Base-by-base conservation (phyloP, 108 stramenopile species). In the Schizochytrium sp. region DNA sequence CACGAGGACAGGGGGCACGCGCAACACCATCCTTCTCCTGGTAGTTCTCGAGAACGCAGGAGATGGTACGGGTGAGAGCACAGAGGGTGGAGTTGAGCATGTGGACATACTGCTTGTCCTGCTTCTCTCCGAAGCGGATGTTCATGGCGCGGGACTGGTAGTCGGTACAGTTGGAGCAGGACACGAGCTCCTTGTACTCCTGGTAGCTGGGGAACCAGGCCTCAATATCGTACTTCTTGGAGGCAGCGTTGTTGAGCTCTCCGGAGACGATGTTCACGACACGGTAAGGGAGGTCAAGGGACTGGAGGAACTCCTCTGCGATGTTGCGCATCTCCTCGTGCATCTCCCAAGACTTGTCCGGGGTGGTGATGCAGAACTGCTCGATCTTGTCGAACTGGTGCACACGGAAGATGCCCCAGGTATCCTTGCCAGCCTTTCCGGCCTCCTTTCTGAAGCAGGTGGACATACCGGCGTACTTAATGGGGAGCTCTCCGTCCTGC, bases 311-410 rank as follows among this genome's bases (percentile, higher is more conserved):
- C 88, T 98, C 99, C 94, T 98, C 96, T 88, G 99, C 98, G 12
- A 91, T 61, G 60, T 61, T 58, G 87, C 72, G 59, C 94, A 94
- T 94, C 88, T 94, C 93, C 87, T 92, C 92, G 89, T 99, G 99
- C 93, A 98, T 97, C 88, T 90, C 94, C 72, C 95, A 88, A 45
- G 96, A 96, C 72, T 92, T 93, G 90, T 98, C 98, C 61, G 98
- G 93, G 87, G 98, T 97, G 89, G 96, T 97, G 61, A 99, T 92
- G 89, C 96, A 97, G 93, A 99, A 99, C 93, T 99, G 99, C 92
- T 99, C 99, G 88, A 99, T 96, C 96, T 99, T 99, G 91, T 99
- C 98, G 93, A 99, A 99, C 92, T 99, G 99, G 92, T 99, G 99
- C 4, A 99, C 99, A 41, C 99, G 97, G 92, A 99, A 99, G 90